phyloP scores from a whole-genome alignment of 2,329 filamentous ascomycete genomes.

The Hypocreales sp. region DNA sequence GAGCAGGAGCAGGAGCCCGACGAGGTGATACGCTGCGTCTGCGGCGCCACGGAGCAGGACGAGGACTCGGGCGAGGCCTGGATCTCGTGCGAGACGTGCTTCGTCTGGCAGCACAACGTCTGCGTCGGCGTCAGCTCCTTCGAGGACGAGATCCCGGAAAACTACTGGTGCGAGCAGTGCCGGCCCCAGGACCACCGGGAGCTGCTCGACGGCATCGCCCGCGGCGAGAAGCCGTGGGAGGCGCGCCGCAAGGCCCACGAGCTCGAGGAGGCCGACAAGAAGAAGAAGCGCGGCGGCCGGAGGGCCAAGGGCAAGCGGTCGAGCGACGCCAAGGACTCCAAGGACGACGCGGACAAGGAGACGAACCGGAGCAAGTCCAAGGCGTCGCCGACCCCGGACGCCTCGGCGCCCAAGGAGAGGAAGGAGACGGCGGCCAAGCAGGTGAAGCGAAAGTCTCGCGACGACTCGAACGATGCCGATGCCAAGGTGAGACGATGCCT shows the following conservation, averaged over 20 bases:
- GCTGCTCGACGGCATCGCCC: conserved; percentile 60
- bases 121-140: conserved; percentile 78
- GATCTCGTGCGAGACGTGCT: conserved; percentile 90
- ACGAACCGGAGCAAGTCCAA: conserved; percentile 14
- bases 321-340: conserved; percentile 45
- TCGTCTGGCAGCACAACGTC: conserved; percentile 93
- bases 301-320: conserved; percentile 47
- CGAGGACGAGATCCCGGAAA: conserved; percentile 60
- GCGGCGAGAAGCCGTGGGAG: conserved; percentile 81
- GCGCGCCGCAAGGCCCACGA: conserved; percentile 47
- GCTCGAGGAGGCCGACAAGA: conserved; percentile 43
- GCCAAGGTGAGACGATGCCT: too few relatives aligned
- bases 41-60: conserved; percentile 72
- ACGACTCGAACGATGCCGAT: conserved; percentile 37
- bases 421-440: conserved; percentile 26
- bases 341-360: conserved; percentile 41
- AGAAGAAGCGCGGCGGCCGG: conserved; percentile 42
- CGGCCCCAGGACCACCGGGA: conserved; percentile 69
- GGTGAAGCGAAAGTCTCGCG: conserved; percentile 41
- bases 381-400: conserved; percentile 23
- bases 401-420: conserved; percentile 27
- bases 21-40: conserved; percentile 84
- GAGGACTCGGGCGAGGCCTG: conserved; percentile 80
- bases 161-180: conserved; percentile 90
- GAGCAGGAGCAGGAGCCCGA: conserved; percentile 37